Base-by-base conservation (phyloP, 208 protist species). In the Leishmania tropica region DNA sequence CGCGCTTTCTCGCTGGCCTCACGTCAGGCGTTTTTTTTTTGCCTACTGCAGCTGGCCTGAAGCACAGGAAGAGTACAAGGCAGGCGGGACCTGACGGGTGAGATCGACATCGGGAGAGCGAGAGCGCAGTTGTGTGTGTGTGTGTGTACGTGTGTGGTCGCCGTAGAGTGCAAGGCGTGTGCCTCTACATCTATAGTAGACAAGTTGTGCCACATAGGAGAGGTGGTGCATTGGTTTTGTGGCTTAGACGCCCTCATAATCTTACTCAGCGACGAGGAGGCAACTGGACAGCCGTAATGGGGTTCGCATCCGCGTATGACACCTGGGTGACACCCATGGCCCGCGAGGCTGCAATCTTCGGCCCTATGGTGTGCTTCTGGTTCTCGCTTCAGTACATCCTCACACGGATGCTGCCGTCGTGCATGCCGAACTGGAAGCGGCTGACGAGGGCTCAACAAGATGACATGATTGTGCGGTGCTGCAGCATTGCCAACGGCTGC, bases 401-500 rank as follows among this genome's bases (percentile, higher is more conserved):
- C 31, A 72, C 76, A 24, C 81, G 78, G 53, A 45, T 89, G 17
- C 80, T 94, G 58, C 86, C 86, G 53, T 71, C 48, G 40, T 31
- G 79, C 0, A 87, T 93, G 56, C 79, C 84, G 2, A 79, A 86
- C 51, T 96, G 88, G 81, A 65, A 70, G 45, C 76, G 76, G 1
- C 81, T 96, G 21, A 75, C 80, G 8, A 71, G 28, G 11, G 74
- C 70, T 13, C 77, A 95, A 53, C 85, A 84, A 73, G 86, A 90
- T 2, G 92, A 96, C 75, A 56, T 97, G 48, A 84, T 91, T 73
- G 88, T 96, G 75, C 94, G 94, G 47, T 76, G 75, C 62, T 91
- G 89, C 76, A 94, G 89, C 84, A 86, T 92, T 42, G 84, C 72
- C 13, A 97, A 97, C 75, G 91, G 92, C 28, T 51, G 90, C 35